phyloP scores from a whole-genome alignment of 176 grass and related monocot genomes.

The Raddia guianensis region DNA sequence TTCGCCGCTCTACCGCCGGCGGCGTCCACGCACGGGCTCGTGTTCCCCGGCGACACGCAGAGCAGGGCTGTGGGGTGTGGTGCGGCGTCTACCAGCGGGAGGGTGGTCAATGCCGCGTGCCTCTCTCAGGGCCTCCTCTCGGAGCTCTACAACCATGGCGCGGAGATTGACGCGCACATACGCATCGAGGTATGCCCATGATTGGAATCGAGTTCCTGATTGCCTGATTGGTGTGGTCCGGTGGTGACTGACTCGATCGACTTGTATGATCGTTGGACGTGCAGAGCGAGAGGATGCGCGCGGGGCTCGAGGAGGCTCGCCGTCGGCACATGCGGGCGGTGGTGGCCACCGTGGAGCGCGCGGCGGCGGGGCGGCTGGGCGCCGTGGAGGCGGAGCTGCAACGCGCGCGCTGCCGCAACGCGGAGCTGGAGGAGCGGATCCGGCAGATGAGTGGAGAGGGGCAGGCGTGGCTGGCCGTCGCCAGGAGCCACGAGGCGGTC shows the following conservation, averaged over 20 bases:
- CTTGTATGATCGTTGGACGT: not conserved
- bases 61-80: constrained; percentile 24
- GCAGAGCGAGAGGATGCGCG: constrained; percentile 47
- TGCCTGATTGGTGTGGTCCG: not conserved
- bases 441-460: constrained; percentile 46
- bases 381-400: constrained; percentile 47
- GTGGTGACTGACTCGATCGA: not conserved
- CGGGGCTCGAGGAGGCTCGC: constrained; percentile 36
- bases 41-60: not conserved
- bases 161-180: constrained; percentile 54
- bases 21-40: not conserved
- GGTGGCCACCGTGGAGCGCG: constrained; percentile 32
- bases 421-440: constrained; percentile 51
- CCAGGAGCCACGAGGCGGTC: constrained; percentile 55
- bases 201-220: not conserved
- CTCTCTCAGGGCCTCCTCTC: constrained; percentile 37
- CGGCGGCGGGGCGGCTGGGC: not conserved
- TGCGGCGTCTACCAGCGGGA: constrained; percentile 41
- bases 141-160: constrained; percentile 41
- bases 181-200: constrained; percentile 39
- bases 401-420: constrained; percentile 29
- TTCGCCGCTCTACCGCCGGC: not conserved
- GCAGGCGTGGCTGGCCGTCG: constrained; percentile 56
- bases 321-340: constrained; percentile 32
- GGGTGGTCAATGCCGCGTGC: not conserved